Evolutionary conservation across 768 basidiomycete genomes (phyloP).

Genomic region (Postia placenta): DNA sequence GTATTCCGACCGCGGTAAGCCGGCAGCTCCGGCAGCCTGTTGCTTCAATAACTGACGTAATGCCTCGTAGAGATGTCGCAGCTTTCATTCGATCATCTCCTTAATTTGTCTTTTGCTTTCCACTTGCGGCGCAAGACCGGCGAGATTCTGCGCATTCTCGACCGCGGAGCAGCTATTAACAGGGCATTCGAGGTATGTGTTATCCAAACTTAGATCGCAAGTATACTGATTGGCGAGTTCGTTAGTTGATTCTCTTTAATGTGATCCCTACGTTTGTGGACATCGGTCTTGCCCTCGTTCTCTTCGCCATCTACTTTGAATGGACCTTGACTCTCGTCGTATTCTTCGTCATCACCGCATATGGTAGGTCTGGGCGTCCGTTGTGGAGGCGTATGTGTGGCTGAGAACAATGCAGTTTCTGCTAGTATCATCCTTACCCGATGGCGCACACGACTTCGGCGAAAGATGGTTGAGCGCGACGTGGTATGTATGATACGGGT

Average conservation of each 20-base stretch:
- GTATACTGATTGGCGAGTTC: slow-evolving; percentile 4
- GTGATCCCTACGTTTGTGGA: slow-evolving; percentile 82
- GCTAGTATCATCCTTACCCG: slow-evolving; percentile 54
- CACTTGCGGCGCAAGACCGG: slow-evolving; percentile 82
- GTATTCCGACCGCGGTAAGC: slow-evolving; percentile 66
- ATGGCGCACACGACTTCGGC: slow-evolving; percentile 69
- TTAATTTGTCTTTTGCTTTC: slow-evolving; percentile 82
- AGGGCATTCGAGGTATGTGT: slow-evolving; percentile 57
- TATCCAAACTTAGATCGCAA: neutral
- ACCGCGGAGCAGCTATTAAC: slow-evolving; percentile 84
- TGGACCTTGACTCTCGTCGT: slow-evolving; percentile 65
- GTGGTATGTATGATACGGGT: slow-evolving; percentile 36
- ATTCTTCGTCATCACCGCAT: slow-evolving; percentile 67
- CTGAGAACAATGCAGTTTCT: slow-evolving; percentile 30
- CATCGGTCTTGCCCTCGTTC: slow-evolving; percentile 59
- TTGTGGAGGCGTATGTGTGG: neutral
- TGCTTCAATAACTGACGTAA: neutral
- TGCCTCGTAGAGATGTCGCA: slow-evolving; percentile 69
- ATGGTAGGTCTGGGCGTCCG: slow-evolving; percentile 39
- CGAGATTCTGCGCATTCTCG: slow-evolving; percentile 75
- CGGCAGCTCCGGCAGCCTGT: neutral
- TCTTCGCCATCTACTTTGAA: slow-evolving; percentile 59
- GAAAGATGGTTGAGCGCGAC: slow-evolving; percentile 79
- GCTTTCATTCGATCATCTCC: slow-evolving; percentile 79
- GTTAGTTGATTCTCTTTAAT: slow-evolving; percentile 74